Base-by-base conservation (phyloP, 176 grass and related monocot species). In the Ampelocalamus luodianensis region DNA sequence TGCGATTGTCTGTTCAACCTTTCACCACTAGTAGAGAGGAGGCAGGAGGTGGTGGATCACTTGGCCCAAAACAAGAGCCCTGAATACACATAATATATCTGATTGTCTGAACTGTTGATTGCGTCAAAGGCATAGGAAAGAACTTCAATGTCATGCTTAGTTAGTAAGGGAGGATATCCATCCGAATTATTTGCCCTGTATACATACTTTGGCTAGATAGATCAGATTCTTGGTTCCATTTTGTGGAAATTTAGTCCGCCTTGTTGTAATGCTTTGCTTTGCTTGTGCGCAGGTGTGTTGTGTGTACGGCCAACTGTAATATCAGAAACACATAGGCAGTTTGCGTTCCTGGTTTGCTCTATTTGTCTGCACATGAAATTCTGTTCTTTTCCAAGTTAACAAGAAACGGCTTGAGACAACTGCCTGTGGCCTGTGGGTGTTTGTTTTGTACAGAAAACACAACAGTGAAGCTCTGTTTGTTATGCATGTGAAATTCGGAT, bases 1-100 rank as follows among this genome's bases (percentile, higher is more conserved):
- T 99, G 22, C 72, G 78, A 40, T 80, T 75, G 32, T 89, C 91
- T 1, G 51, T 89, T 53, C 51, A 87, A 66, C 84, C 86, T 49
- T 95, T 95, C 59, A 75, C 81, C 46, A 7, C 43, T 42, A 48
- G 34, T 8, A 81, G 36, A 64, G 64, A 56, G 23, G 89, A 86
- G 69, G 5, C 69, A 53, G 85, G 73, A 76, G 78, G 65, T 10
- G 74, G 69, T 17, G 58, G 71, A 77, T 86, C 86, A 63, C 53
- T 53, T 71, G 72, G 73, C 16, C 65, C 50, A 50, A 85, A 92
- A 83, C 53, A 54, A 24, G 56, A 88, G 55, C 12, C 37, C 51
- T 73, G 73, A 90, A 65, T 51, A 36, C 38, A 55, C 59, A 77
- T 39, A 15, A 29, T 34, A n/a, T 60, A 1, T 71, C 43, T 67